Evolutionary conservation across 345 rosid genomes (phyloP).

Genomic region (Arabidopsis suecica): DNA sequence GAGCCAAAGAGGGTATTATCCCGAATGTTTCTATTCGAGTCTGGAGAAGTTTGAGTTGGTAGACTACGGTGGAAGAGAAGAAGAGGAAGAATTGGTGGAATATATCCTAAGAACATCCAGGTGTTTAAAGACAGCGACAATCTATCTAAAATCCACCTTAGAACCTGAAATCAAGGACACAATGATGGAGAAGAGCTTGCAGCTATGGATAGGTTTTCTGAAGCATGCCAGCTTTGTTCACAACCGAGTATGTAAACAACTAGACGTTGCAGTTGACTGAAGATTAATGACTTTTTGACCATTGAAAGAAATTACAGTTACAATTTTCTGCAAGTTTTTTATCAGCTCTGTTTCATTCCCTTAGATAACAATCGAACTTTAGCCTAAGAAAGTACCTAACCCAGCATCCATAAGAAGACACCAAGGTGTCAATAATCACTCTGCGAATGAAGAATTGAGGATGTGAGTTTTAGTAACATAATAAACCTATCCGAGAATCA

Average conservation of each 20-base stretch:
- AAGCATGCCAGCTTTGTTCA: background rate
- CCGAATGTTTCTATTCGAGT: background rate
- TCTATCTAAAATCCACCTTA: background rate
- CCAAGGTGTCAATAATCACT: background rate
- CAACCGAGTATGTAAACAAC: no score
- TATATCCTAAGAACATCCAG: background rate
- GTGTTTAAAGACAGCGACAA: background rate
- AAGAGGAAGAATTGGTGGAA: background rate
- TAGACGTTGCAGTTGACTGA: no score
- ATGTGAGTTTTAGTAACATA: background rate
- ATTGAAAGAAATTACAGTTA: background rate
- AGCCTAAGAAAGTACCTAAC: background rate
- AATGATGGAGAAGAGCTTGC: background rate
- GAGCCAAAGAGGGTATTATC: background rate
- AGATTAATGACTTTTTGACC: background rate
- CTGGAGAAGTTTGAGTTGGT: background rate
- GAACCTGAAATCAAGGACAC: background rate
- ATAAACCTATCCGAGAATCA: conserved; percentile 8
- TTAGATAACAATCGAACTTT: background rate
- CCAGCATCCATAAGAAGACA: background rate
- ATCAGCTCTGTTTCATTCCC: background rate
- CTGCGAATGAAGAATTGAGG: background rate
- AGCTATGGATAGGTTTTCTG: background rate
- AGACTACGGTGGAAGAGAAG: background rate
- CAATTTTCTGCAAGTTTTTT: background rate